Evolutionary conservation across 2,329 filamentous ascomycete genomes (phyloP).

Genomic region (Pezicula rhizophila): DNA sequence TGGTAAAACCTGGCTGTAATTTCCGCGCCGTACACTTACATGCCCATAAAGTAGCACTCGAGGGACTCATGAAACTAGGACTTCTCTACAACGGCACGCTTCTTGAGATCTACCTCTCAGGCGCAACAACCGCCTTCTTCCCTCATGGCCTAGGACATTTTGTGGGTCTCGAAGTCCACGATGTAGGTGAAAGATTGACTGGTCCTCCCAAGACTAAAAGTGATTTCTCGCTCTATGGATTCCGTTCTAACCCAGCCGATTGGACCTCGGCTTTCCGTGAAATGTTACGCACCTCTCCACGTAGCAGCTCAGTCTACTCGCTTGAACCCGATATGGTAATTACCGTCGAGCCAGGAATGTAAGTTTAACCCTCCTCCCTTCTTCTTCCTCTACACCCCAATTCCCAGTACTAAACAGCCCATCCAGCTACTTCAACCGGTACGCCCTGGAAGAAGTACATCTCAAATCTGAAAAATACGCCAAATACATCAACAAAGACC

Average conservation of each 20-base stretch:
- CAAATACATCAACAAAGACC: slow-evolving; percentile 57
- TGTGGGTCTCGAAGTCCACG: slow-evolving; percentile 60
- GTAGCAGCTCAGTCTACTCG: slow-evolving; percentile 3
- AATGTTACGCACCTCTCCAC: slow-evolving; percentile 5
- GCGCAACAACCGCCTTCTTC: slow-evolving; percentile 57
- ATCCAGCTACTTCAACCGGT: slow-evolving; percentile 64
- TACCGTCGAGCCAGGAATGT: slow-evolving; percentile 73
- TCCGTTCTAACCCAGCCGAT: slow-evolving; percentile 1
- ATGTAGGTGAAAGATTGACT: slow-evolving; percentile 39
- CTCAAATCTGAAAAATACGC: slow-evolving; percentile 50
- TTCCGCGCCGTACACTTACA: slow-evolving; percentile 69
- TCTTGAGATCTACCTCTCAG: slow-evolving; percentile 45
- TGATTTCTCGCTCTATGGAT: slow-evolving; percentile 17
- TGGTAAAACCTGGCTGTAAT: slow-evolving; percentile 60
- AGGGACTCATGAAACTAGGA: slow-evolving; percentile 64
- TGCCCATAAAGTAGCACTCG: slow-evolving; percentile 66
- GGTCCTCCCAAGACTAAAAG: slow-evolving; percentile 22
- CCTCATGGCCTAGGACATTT: slow-evolving; percentile 62
- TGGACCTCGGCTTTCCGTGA: slow-evolving; percentile 12
- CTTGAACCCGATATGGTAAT: slow-evolving; percentile 61
- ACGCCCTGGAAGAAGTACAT: slow-evolving; percentile 66
- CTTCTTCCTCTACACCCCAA: not conserved
- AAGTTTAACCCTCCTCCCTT: slow-evolving; percentile 22
- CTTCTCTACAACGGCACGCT: slow-evolving; percentile 59
- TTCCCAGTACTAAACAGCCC: not conserved